These are phyloP conservation scores for Echium plantagineum DNA, from an alignment of 257 asterid genomes.

Conservation along the genomic window DNA sequence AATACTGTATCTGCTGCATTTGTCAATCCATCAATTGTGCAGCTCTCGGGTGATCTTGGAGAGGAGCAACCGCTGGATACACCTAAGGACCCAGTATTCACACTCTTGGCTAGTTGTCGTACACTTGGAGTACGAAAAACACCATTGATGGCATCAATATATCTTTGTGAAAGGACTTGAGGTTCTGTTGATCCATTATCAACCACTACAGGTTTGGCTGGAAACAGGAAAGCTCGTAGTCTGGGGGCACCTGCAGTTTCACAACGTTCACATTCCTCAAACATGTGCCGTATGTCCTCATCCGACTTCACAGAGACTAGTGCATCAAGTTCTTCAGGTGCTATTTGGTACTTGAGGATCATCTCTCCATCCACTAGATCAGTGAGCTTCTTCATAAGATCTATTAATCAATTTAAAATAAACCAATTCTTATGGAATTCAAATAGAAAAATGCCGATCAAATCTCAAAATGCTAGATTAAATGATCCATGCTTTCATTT, in stretches of 20 bases:
- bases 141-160: slow-evolving; percentile 69
- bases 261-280: slow-evolving; percentile 44
- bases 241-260: slow-evolving; percentile 35
- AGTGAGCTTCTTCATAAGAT: slow-evolving; percentile 65
- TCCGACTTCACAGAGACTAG: slow-evolving; percentile 61
- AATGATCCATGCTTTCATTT: neutral
- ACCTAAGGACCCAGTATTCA: slow-evolving; percentile 20
- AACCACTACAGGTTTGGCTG: slow-evolving; percentile 25
- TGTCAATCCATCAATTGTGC: slow-evolving; percentile 22
- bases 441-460: no score
- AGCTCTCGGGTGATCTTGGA: slow-evolving; percentile 51
- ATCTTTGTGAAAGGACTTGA: slow-evolving; percentile 49
- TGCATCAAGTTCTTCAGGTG: slow-evolving; percentile 76
- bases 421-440: neutral
- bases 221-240: slow-evolving; percentile 67
- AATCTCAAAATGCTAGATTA: no score
- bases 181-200: slow-evolving; percentile 22
- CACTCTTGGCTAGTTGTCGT: slow-evolving; percentile 19
- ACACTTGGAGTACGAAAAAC: slow-evolving; percentile 17
- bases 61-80: slow-evolving; percentile 38
- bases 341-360: slow-evolving; percentile 67
- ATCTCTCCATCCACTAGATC: slow-evolving; percentile 52
- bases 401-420: slow-evolving; percentile 19
- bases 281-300: slow-evolving; percentile 73
- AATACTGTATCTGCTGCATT: slow-evolving; percentile 12